Base-by-base conservation (phyloP, 495 filamentous ascomycete genomes). In the Penicillium cinerascens region DNA sequence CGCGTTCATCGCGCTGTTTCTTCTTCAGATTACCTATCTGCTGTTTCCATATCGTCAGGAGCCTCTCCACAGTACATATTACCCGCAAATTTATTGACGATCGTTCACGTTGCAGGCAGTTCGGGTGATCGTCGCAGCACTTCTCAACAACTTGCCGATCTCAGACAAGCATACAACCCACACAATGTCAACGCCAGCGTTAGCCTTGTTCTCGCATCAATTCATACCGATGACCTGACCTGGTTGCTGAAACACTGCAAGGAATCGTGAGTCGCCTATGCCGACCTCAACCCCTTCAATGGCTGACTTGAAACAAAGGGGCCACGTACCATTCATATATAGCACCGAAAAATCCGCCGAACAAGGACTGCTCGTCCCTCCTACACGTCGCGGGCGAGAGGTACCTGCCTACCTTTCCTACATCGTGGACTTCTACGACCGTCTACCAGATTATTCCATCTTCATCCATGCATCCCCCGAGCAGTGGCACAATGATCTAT, bases 401-500 rank as follows among this genome's bases (percentile, higher is more conserved):
- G 59, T 63, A 22, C 47, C 68, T 23, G 69, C 69, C 20, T 76
- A 76, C 44, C 65, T 76, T 13, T 72, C 73, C 44, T 76, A 65
- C 47, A 42, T 76, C 22, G 54, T 71, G 25, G 63, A 73, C 44
- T 67, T 56, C 49, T 76, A 76, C 59, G 59, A 73, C 33, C 39
- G 47, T 7, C 67, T 76, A 10, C 69, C 71, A 1, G 54, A 51
- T 10, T 72, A 73, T 56, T 64, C 67, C 0, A 57, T 76, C 18
- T 76, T 76, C 51, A 60, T 76, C 37, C 73, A 76, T 52, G 66
- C 70, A 41, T 64, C 63, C 52, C 53, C 51, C 16, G 64, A 74
- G 10, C 73, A 76, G 44, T 73, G 73, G 68, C 73, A 76, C 56
- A 76, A 76, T 33, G 73, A 76, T 46, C 59, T 76, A 4, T 69